A percentile compares a stretch with the other conserved stretches of the same genome.
phyloP scores from a whole-genome alignment of 164 flowering plant genomes.

The Stephania japonica region DNA sequence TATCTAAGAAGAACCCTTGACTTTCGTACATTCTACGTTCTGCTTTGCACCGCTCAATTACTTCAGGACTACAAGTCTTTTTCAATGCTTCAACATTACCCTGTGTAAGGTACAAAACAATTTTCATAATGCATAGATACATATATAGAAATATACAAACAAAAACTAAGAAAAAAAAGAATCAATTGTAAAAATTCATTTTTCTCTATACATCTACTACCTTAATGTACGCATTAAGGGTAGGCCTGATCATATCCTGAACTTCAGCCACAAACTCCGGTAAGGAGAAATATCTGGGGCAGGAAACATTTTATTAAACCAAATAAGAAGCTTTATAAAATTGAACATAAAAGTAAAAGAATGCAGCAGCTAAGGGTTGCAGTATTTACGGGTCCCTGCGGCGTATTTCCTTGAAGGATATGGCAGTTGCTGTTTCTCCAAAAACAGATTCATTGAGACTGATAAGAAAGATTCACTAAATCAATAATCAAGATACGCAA shows the following conservation, averaged over 20 bases:
- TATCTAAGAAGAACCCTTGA: conserved; percentile 74
- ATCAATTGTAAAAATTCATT: background rate
- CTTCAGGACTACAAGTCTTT: conserved; percentile 71
- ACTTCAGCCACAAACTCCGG: conserved; percentile 64
- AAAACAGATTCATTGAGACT: conserved; percentile 83
- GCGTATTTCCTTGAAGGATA: conserved; percentile 78
- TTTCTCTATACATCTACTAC: conserved; percentile 23
- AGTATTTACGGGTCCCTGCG: conserved; percentile 76
- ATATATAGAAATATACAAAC: too few relatives aligned
- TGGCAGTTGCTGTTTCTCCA: conserved; percentile 80
- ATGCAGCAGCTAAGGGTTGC: background rate
- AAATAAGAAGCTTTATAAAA: background rate
- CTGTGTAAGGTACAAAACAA: conserved; percentile 29
- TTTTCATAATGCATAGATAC: background rate
- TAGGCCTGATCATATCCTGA: too few relatives aligned
- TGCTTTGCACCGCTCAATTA: conserved; percentile 77
- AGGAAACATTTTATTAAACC: conserved; percentile 10
- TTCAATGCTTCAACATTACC: conserved; percentile 64
- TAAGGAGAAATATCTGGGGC: conserved; percentile 63
- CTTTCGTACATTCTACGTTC: conserved; percentile 58
- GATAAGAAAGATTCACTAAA: conserved; percentile 12
- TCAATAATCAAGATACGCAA: background rate
- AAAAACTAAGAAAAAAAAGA: background rate
- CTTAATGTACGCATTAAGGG: conserved; percentile 58
- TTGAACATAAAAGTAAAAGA: background rate